Evolutionary conservation across 306 rosid species (phyloP).

Genomic region (Vigna angularis): DNA sequence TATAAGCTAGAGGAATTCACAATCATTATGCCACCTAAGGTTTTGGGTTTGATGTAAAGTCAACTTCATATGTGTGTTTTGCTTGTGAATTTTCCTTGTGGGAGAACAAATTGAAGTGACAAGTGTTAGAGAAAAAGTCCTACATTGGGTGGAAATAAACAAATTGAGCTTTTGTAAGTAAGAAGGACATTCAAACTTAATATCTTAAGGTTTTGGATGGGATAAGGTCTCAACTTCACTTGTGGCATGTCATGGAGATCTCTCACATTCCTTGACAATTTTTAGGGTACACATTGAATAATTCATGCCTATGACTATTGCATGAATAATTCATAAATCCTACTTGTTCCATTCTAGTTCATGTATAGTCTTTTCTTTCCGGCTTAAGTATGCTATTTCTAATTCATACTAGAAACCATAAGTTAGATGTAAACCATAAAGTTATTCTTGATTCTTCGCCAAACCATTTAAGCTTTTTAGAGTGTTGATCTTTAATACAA

Average conservation of each 20-base stretch:
- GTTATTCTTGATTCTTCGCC: neutral
- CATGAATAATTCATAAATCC: conserved; percentile 21
- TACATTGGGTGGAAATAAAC: neutral
- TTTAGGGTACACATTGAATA: neutral
- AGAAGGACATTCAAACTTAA: neutral
- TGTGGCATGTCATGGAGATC: neutral
- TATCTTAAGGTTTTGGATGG: neutral
- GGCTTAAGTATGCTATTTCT: neutral
- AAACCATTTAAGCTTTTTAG: neutral
- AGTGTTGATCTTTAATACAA: neutral
- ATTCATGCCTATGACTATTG: conserved; percentile 2
- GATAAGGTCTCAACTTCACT: neutral
- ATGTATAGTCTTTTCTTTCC: neutral
- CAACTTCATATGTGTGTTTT: neutral
- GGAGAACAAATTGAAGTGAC: neutral
- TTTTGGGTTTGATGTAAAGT: neutral
- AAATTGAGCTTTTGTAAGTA: neutral
- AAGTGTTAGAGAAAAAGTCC: neutral
- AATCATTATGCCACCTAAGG: neutral
- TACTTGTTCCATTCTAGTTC: conserved; percentile 12
- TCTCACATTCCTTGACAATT: neutral
- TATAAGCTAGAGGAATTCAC: neutral
- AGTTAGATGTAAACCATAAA: neutral
- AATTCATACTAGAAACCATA: neutral
- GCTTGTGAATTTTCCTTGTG: neutral